Percentiles rank a stretch among this genome's conserved stretches.
Conservation (phyloP, 2,329 filamentous ascomycete genomes). For the Ceratocystis colombiana region DNA sequence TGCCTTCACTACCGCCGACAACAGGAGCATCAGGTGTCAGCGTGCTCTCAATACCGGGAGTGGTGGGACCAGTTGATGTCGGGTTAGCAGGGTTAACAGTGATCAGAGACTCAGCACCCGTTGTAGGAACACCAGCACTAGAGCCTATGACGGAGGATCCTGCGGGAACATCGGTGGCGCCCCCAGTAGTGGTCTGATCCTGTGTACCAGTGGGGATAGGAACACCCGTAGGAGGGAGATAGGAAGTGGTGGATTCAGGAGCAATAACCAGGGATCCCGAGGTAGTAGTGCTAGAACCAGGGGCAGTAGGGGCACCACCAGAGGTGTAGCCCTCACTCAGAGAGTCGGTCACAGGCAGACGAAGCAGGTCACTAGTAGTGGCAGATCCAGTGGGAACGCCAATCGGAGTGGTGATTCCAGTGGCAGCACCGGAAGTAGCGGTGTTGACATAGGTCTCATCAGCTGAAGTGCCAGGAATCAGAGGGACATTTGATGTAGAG, state of each 20-base stretch:
- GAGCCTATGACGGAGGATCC: constrained; percentile 20
- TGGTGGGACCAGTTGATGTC: constrained; percentile 10
- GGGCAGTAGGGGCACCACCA: neutral
- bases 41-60: constrained; percentile 20
- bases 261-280: constrained; percentile 11
- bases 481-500: neutral
- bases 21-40: constrained; percentile 25
- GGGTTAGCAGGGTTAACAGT: constrained; percentile 21
- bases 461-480: neutral
- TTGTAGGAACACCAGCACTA: constrained; percentile 17
- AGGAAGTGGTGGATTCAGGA: constrained; percentile 27
- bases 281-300: constrained; percentile 4
- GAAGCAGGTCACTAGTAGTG: neutral
- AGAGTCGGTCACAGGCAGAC: neutral
- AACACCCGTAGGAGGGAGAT: constrained; percentile 26
- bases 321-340: neutral
- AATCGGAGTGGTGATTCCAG: constrained; percentile 16
- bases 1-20: constrained; percentile 22
- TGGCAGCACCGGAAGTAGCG: constrained; percentile 20
- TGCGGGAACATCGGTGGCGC: neutral
- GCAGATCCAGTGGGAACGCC: constrained; percentile 9
- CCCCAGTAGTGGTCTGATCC: too few species aligned
- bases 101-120: constrained; percentile 23
- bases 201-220: constrained; percentile 6
- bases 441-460: constrained; percentile 19